These are phyloP conservation scores for Hippophae gyantsensis DNA, from an alignment of 306 rosid genomes.

Conservation along the genomic window DNA sequence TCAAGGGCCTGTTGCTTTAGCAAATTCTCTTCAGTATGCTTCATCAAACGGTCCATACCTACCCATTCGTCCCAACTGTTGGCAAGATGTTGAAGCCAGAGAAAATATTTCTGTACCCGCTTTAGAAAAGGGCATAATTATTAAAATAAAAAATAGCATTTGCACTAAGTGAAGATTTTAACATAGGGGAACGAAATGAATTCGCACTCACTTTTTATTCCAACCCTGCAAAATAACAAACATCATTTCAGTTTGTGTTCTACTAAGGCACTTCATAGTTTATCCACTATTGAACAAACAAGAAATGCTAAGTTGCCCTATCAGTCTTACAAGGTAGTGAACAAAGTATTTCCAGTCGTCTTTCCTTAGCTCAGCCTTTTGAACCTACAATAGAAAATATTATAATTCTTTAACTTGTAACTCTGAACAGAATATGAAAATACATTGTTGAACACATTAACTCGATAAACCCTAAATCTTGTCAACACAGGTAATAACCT, in stretches of 20 bases:
- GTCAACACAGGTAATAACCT: neutral
- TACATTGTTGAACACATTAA: neutral
- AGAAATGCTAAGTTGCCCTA: neutral
- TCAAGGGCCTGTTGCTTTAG: conserved; percentile 56
- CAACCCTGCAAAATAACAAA: conserved; percentile 85
- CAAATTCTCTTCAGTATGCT: conserved; percentile 61
- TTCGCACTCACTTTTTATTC: conserved; percentile 89
- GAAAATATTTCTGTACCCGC: conserved; percentile 54
- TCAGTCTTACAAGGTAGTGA: conserved; percentile 85
- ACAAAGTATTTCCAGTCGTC: conserved; percentile 90
- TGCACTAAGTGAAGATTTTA: conserved; percentile 14
- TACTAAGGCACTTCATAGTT: conserved; percentile 4
- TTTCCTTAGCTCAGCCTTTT: conserved; percentile 70
- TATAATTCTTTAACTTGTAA: conserved; percentile 1
- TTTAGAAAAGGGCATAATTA: conserved; percentile 38
- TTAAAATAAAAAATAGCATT: conserved; percentile 25
- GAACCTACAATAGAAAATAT: conserved; percentile 47
- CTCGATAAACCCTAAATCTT: neutral
- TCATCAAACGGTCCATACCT: conserved; percentile 69
- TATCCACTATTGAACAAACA: neutral
- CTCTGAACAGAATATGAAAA: neutral
- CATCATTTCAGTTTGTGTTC: conserved; percentile 5
- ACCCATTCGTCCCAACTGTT: conserved; percentile 99
- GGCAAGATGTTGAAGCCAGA: conserved; percentile 57
- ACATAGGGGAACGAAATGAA: neutral